Base-by-base conservation (phyloP, 2,329 filamentous ascomycete genomes). In the Spiromastix sp. region DNA sequence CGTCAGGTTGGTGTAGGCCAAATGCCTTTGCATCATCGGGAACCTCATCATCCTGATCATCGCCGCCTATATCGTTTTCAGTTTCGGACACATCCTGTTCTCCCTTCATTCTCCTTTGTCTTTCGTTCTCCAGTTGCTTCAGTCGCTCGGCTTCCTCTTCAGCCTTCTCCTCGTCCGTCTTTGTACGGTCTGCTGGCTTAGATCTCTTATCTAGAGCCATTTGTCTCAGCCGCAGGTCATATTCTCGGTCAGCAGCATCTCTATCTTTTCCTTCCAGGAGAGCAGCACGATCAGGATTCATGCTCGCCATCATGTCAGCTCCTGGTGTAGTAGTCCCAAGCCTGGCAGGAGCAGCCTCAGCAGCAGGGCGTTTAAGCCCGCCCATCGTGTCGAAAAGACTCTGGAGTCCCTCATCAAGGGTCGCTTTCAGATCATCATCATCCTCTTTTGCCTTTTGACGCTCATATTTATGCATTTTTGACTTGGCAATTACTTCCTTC, bases 401-500 rank as follows among this genome's bases (percentile, higher is more conserved):
- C 9, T 74, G 71, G 42, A 96, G 70, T 26, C 85, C 84, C 55
- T 87, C 80, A 57, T 98, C 86, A 11, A 98, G 68, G 55, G 87
- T 77, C 39, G 79, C 79, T 40, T 86, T 74, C 36, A 95, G 60
- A 45, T 94, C 89, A 33, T 93, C 85, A 48, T 98, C 91, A 32
- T 91, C 85, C 42, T 96, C 91, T 54, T 94, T 95, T 18, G 77
- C 77, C 41, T 85, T 79, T 60, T 98, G 91, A 26, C 91, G 78
- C 62, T 96, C 87, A 53, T 89, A 87, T 62, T 94, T 96, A 71
- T 95, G 74, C 42, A 84, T 70, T 56, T 98, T 98, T 1, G 89
- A 96, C 61, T 98, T 98, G 41, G 87, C 85, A 46, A 98, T 95
- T 42, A 98, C 72, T 59, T 98, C 93, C 51, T 94, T 82, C 85